Evolutionary conservation across 305 asterid species (phyloP).

Genomic region (Andrographis paniculata): DNA sequence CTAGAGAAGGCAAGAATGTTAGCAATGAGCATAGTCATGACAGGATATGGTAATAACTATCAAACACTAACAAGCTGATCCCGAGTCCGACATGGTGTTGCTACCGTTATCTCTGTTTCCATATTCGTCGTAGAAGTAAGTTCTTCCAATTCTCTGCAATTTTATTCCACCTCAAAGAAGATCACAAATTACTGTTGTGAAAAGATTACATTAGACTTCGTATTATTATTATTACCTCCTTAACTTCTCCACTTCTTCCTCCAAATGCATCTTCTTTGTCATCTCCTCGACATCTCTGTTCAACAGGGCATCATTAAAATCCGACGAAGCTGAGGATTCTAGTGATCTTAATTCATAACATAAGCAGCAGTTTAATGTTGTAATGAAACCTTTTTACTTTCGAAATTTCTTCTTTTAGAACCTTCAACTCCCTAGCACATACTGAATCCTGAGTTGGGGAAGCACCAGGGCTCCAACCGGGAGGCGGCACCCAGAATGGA

Average conservation of each 20-base stretch:
- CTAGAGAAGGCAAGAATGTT: too few species aligned
- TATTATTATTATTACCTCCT: constrained; percentile 63
- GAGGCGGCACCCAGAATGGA: constrained; percentile 94
- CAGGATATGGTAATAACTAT: too few species aligned
- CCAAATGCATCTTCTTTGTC: constrained; percentile 49
- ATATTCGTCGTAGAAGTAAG: neutral
- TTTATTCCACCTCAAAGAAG: too few species aligned
- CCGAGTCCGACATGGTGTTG: too few species aligned
- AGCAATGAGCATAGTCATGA: too few species aligned
- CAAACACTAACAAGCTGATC: too few species aligned
- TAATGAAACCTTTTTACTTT: constrained; percentile 47
- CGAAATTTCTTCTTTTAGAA: constrained; percentile 43
- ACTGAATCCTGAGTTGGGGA: constrained; percentile 81
- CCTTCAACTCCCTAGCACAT: constrained; percentile 59
- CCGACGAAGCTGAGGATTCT: too few species aligned
- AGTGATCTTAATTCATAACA: neutral
- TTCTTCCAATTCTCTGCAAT: too few species aligned
- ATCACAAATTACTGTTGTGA: too few species aligned
- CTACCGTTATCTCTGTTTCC: too few species aligned
- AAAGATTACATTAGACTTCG: too few species aligned
- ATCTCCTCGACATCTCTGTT: constrained; percentile 42
- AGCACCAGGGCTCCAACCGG: constrained; percentile 90
- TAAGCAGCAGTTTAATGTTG: neutral
- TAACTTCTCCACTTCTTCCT: constrained; percentile 56
- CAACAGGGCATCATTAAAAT: neutral